Base-by-base conservation (phyloP, 495 filamentous ascomycete species). In the Penicillium atrosanguineum region DNA sequence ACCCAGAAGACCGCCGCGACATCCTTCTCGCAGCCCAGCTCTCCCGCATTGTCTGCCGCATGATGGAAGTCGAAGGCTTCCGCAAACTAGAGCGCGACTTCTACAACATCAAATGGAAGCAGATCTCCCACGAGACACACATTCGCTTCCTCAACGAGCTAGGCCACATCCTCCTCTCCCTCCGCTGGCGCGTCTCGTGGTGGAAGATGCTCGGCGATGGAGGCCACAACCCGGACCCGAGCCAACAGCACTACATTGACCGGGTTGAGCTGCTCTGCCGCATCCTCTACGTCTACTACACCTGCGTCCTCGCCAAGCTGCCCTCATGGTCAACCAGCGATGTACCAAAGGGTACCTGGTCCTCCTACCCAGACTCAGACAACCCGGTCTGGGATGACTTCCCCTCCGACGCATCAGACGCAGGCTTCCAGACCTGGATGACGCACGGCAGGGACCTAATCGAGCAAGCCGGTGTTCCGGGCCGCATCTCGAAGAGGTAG, bases 41-140 rank as follows among this genome's bases (percentile, higher is more conserved):
- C 28, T 76, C 72, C 7, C 73, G 76, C 18, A 78, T 79, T 18
- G 49, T 79, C 56, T 75, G 76, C 57, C 74, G 76, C 37, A 74
- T 76, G 72, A 61, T 79, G 11, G 76, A 79, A 58, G 69, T 79
- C 4, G 75, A 78, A 68, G 76, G 75, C 9, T 79, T 78, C 69
- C 69, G 70, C 41, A 75, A 71, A 44, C 66, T 79, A 0, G 75
- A 79, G 46, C 69, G 72, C 9, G 73, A 78, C 48, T 74, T 79
- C 48, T 77, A 77, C 65, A 78, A 78, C 54, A 74, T 78, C 55
- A 76, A 73, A 56, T 77, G 76, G 70, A 78, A 77, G 56, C 73
- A 74, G 44, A 75, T 78, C 52, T 72, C 69, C 4, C 70, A 74
- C 52, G 70, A 77, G 15, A 73, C 72, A 1, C 69, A 73, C 45